Evolutionary conservation across 352 stramenopile genomes (phyloP).

Genomic region (Phytophthora europaea): DNA sequence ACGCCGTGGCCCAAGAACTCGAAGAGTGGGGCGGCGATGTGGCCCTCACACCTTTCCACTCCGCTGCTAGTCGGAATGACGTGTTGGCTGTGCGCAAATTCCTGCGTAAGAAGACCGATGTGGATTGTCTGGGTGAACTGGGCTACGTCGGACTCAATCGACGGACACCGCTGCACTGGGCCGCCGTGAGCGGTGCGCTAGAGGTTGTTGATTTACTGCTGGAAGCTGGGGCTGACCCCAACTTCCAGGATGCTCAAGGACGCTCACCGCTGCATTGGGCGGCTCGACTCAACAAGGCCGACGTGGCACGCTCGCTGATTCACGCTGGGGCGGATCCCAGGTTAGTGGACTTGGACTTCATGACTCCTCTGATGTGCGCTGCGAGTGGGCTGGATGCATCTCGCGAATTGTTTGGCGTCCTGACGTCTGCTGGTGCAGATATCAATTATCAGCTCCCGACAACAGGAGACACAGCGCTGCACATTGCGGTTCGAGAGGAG

Average conservation of each 20-base stretch:
- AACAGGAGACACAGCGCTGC: slow-evolving; percentile 78
- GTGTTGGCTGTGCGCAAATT: slow-evolving; percentile 67
- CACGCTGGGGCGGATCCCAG: slow-evolving; percentile 49
- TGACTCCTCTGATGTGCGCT: slow-evolving; percentile 80
- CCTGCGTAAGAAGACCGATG: slow-evolving; percentile 61
- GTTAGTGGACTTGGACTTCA: slow-evolving; percentile 63
- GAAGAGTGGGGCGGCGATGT: slow-evolving; percentile 87
- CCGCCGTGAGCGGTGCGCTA: slow-evolving; percentile 67
- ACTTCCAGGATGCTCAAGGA: slow-evolving; percentile 81
- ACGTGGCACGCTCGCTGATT: slow-evolving; percentile 64
- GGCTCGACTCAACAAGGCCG: slow-evolving; percentile 64
- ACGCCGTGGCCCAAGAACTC: slow-evolving; percentile 76
- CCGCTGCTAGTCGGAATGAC: slow-evolving; percentile 70
- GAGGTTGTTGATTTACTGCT: slow-evolving; percentile 76
- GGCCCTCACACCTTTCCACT: slow-evolving; percentile 82
- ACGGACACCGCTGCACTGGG: slow-evolving; percentile 85
- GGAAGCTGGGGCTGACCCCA: slow-evolving; percentile 69
- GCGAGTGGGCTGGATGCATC: slow-evolving; percentile 53
- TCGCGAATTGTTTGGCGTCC: slow-evolving; percentile 59
- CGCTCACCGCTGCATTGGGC: slow-evolving; percentile 85
- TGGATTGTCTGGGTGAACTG: slow-evolving; percentile 83
- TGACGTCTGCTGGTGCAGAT: slow-evolving; percentile 70
- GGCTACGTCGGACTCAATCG: slow-evolving; percentile 85
- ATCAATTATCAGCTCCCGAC: slow-evolving; percentile 78
- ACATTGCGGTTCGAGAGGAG: slow-evolving; percentile 74